These are phyloP conservation scores for Liquidambar formosana DNA, from an alignment of 164 flowering plant genomes.

Conservation along the genomic window DNA sequence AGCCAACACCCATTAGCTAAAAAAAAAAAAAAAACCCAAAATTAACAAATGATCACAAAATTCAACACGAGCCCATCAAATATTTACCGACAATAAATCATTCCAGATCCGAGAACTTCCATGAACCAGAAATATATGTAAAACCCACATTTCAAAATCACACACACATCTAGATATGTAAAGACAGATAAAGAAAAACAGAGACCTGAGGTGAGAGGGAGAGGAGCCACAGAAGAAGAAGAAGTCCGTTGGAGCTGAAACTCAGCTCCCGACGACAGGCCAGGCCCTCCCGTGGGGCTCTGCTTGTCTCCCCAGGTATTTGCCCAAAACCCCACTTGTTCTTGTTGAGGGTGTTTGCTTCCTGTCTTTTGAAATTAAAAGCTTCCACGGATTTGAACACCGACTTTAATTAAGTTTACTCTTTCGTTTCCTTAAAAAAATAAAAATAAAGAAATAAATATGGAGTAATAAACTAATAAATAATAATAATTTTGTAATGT, in stretches of 20 bases:
- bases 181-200: background rate
- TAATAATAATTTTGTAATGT: no score
- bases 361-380: background rate
- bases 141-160: conserved; percentile 9
- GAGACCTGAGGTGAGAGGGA: background rate
- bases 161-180: background rate
- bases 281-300: conserved; percentile 11
- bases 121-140: background rate
- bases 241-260: conserved; percentile 30
- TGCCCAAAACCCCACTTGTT: background rate
- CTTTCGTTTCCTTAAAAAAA: no score
- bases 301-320: background rate
- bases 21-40: conserved; percentile 3
- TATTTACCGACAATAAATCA: background rate
- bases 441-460: no score
- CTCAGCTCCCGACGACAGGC: conserved; percentile 2
- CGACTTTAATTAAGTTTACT: background rate
- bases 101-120: conserved; percentile 11
- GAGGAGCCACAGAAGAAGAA: conserved; percentile 11
- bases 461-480: no score
- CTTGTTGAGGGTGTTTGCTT: background rate
- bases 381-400: background rate
- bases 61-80: conserved; percentile 1
- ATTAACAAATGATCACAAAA: background rate
- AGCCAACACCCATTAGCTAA: conserved; percentile 6